Conservation (phyloP, 2,329 filamentous ascomycete species). For the Cryphonectria radicalis region DNA sequence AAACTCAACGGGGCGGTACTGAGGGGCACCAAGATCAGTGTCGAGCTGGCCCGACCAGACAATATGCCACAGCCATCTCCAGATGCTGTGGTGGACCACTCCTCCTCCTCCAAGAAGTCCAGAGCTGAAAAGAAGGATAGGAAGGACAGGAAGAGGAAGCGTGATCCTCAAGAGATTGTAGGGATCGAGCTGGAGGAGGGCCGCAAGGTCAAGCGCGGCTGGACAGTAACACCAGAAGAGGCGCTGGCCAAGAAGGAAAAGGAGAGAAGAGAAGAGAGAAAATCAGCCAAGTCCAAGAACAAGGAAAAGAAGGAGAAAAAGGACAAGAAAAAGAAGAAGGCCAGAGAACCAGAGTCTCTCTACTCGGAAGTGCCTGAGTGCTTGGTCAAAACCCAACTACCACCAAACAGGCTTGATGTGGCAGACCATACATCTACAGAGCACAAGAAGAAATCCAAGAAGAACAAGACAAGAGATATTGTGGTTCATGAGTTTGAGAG, state of each 20-base stretch:
- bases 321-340: conserved; percentile 60
- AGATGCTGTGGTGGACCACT: conserved; percentile 32
- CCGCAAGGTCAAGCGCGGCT: conserved; percentile 84
- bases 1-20: conserved; percentile 87
- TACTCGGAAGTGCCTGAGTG: conserved; percentile 64
- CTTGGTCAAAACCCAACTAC: conserved; percentile 79
- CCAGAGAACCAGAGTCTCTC: conserved; percentile 79
- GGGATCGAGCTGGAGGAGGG: conserved; percentile 75
- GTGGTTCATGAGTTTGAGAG: conserved; percentile 90
- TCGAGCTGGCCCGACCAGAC: conserved; percentile 78
- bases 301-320: conserved; percentile 55
- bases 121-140: conserved; percentile 44
- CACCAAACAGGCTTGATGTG: conserved; percentile 42
- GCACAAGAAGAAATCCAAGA: conserved; percentile 62
- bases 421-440: conserved; percentile 45
- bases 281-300: conserved; percentile 46
- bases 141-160: conserved; percentile 44
- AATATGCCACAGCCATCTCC: conserved; percentile 49
- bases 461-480: conserved; percentile 62
- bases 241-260: conserved; percentile 52
- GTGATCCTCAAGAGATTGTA: conserved; percentile 54
- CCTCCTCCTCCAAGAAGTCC: conserved; percentile 28
- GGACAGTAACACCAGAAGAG: conserved; percentile 71
- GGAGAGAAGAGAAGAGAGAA: conserved; percentile 49
- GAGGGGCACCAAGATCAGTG: conserved; percentile 80